phyloP scores from a whole-genome alignment of 495 filamentous ascomycete genomes.

The Penicillium riverlandense region DNA sequence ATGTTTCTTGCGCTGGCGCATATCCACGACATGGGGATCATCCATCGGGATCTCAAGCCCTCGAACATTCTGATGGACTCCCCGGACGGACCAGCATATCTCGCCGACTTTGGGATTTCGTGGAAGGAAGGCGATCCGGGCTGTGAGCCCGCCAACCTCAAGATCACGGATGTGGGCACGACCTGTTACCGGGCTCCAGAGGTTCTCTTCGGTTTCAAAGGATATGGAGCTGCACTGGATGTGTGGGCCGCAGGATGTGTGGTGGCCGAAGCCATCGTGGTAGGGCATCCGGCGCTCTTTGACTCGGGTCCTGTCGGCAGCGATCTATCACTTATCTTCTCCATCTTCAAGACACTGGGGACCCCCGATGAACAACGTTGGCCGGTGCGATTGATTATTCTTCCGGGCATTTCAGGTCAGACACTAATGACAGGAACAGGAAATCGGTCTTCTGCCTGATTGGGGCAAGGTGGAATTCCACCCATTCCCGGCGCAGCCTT shows the following conservation, averaged over 20 bases:
- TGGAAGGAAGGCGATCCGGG: slow-evolving; percentile 59
- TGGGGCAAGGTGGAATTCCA: slow-evolving; percentile 63
- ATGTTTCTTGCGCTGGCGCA: slow-evolving; percentile 66
- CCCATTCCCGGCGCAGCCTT: slow-evolving; percentile 41
- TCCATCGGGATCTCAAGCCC: slow-evolving; percentile 93
- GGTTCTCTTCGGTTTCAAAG: slow-evolving; percentile 73
- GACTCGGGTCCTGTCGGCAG: slow-evolving; percentile 83
- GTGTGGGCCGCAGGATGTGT: slow-evolving; percentile 87
- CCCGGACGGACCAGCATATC: slow-evolving; percentile 58
- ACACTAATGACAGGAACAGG: slow-evolving; percentile 23
- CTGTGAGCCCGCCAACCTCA: slow-evolving; percentile 57
- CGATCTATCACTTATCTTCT: slow-evolving; percentile 82
- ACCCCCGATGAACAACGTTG: slow-evolving; percentile 71
- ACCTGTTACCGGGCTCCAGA: slow-evolving; percentile 88
- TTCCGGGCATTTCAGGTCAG: too few relatives aligned
- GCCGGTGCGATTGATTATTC: slow-evolving; percentile 49
- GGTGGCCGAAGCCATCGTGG: slow-evolving; percentile 55
- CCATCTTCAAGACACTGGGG: slow-evolving; percentile 83
- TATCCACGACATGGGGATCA: slow-evolving; percentile 65
- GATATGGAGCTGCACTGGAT: slow-evolving; percentile 67
- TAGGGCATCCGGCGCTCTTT: slow-evolving; percentile 56
- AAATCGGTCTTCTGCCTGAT: slow-evolving; percentile 48
- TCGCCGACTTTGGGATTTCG: slow-evolving; percentile 89
- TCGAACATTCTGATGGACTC: slow-evolving; percentile 74
- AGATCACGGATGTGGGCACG: slow-evolving; percentile 90